Base-by-base conservation (phyloP, 2,329 filamentous ascomycete genomes). In the Alternaria angustiovoidea region DNA sequence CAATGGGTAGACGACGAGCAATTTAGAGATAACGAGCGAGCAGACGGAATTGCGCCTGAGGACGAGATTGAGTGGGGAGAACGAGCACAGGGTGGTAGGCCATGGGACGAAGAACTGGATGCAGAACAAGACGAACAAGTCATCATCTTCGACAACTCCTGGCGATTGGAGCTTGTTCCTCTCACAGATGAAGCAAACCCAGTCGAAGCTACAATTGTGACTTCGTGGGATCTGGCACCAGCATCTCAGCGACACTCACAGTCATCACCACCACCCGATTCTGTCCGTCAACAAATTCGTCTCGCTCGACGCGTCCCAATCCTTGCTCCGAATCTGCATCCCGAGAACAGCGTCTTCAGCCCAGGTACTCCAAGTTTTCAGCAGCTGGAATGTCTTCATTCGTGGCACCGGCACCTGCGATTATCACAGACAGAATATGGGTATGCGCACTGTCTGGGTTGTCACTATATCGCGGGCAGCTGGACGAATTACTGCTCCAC, bases 401-500 rank as follows among this genome's bases (percentile, higher is more conserved):
- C 8, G 16, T 51, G 47, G 47, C 47, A 36, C 11, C 32, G 14
- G 16, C 30, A 24, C 7, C 7, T 38, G 30, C 24, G 24, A 26
- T 34, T 38, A 7, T 34, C 24, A 20, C 1, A 11, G 43, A 49
- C 47, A 38, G 20, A 26, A 11, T 38, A 36, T 18, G 6, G 6
- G 4, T 51, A 51, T 3, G 32, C 47, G 32, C 32, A 14, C 47
- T 51, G 47, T 7, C 14, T 16, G 22, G 30, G 47, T 18, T 51
- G 34, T 38, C 1, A 2, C 16, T 51, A 51, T 26, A n/a, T 9
- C 9, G 32, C 30, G 32, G 24, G 38, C 14, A 18, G 20, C 16
- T 51, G 47, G 47, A 51, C 47, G 20, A 51, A 51, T 20, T 51
- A n/a, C 20, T 51, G 47, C 34, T 51, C 47, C 22, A 3, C 16